Percentiles rank a stretch among this genome's conserved stretches.
phyloP scores from a whole-genome alignment of 306 rosid genomes.

The Sphenostylis stenocarpa region DNA sequence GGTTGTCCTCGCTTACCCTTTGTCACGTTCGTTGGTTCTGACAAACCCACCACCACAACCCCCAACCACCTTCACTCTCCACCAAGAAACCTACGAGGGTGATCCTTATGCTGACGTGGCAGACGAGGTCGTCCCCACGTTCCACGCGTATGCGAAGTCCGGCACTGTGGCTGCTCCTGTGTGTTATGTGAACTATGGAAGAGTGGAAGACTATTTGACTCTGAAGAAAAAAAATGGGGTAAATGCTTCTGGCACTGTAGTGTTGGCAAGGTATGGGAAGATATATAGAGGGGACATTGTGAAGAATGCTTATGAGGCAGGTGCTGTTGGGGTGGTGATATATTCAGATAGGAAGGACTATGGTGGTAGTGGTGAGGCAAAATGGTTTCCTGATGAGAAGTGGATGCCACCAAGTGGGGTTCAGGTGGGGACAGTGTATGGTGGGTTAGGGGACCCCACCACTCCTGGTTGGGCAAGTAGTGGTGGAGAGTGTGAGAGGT shows the following conservation, averaged over 20 bases:
- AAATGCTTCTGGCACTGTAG: conserved; percentile 50
- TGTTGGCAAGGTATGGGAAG: conserved; percentile 56
- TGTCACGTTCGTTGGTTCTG: conserved; percentile 46
- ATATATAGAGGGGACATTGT: conserved; percentile 68
- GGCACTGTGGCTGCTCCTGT: conserved; percentile 49
- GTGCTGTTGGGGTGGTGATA: conserved; percentile 61
- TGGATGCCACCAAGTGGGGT: conserved; percentile 86
- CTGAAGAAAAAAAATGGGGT: conserved; percentile 47
- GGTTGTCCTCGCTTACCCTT: conserved; percentile 54
- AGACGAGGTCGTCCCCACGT: conserved; percentile 50
- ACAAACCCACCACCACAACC: conserved; percentile 41
- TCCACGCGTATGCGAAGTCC: conserved; percentile 73
- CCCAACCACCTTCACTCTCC: conserved; percentile 35
- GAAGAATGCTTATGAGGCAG: conserved; percentile 50
- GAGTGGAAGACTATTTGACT: conserved; percentile 55
- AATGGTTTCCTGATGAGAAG: conserved; percentile 62
- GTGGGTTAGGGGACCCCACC: conserved; percentile 62
- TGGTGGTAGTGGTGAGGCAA: conserved; percentile 49
- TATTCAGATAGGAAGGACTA: conserved; percentile 71
- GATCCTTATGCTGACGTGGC: conserved; percentile 64
- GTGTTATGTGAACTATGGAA: conserved; percentile 62
- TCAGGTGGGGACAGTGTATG: conserved; percentile 62
- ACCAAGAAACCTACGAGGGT: conserved; percentile 47
- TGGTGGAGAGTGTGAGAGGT: conserved; percentile 55
- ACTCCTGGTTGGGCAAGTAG: conserved; percentile 77